Evolutionary conservation across 768 basidiomycete species (phyloP), one percentile per base, ranked within the genome.

Genomic region (Termitomyces sp.): DNA sequence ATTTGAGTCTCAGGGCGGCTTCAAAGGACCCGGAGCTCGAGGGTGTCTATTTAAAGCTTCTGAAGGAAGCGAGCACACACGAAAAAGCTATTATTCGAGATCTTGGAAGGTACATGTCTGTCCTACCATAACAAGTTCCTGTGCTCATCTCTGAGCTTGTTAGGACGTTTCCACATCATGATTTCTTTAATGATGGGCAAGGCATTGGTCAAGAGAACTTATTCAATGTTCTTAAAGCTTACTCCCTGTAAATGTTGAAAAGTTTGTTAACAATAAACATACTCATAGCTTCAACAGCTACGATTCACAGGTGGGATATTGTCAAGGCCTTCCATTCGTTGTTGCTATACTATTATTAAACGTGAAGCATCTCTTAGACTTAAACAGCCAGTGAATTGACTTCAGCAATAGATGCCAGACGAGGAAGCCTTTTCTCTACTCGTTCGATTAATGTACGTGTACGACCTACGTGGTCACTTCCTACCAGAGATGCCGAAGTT

Each of bases 401-500:
- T 21, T 47, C 51, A 37, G 54, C 26, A 34, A 45, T 45, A 98
- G 96, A 99, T 99, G 97, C 97, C 97, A 22, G 97, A 98, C 59
- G 97, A 99, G 73, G 96, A 98, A 71, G 96, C 96, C 0, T 99
- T 99, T 70, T 96, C 90, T 60, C 82, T 98, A 11, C 80, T 98
- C 10, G 94, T 98, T 28, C 79, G 97, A 51, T 71, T 99, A 15
- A 98, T 98, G 97, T 79, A 97, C 57, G 90, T 95, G 1, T 98
- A 99, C 66, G 95, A 96, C 69, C 77, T 98, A 2, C 85, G 96
- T 43, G 93, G 93, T 1, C 96, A 98, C 71, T 99, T 94, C 72
- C 77, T 98, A n/a, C 95, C 97, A 3, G 96, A 99, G 65, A 99
- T 99, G 97, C 97, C 97, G 0, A 96, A 93, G 61, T 69, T 99